Percentiles rank a stretch among this genome's conserved stretches.
Evolutionary conservation across 306 rosid genomes (phyloP).

Genomic region (Trichosanthes cucumerina): DNA sequence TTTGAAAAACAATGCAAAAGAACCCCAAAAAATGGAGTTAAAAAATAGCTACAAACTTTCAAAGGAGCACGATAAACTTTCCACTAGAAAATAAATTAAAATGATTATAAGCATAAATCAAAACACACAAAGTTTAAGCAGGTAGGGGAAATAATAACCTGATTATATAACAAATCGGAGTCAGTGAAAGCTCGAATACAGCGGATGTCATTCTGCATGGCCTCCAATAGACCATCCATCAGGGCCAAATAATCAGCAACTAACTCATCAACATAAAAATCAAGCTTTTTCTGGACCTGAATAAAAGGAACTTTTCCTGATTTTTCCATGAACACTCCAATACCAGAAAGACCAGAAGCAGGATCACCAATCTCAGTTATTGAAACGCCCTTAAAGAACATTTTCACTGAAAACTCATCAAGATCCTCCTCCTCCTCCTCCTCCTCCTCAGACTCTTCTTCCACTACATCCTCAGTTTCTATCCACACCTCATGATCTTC

Average conservation of each 20-base stretch:
- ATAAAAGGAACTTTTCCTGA: conserved; percentile 32
- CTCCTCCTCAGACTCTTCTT: conserved; percentile 36
- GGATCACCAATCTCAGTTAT: conserved; percentile 51
- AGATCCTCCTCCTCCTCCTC: conserved; percentile 33
- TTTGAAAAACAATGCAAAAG: background rate
- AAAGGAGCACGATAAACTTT: background rate
- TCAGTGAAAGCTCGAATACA: conserved; percentile 68
- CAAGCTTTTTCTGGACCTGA: conserved; percentile 83
- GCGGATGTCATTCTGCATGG: conserved; percentile 37
- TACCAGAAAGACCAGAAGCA: conserved; percentile 66
- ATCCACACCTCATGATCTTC: conserved; percentile 64
- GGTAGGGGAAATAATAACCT: conserved; percentile 30
- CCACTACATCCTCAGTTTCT: conserved; percentile 45
- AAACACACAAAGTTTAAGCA: background rate
- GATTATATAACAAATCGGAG: conserved; percentile 53
- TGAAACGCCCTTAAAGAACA: conserved; percentile 86
- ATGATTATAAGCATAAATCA: background rate
- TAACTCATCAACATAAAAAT: conserved; percentile 63
- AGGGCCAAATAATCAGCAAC: conserved; percentile 80
- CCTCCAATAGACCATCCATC: conserved; percentile 76
- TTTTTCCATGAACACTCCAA: conserved; percentile 87
- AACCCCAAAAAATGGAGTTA: background rate
- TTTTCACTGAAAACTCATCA: conserved; percentile 65
- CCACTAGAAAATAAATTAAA: background rate
- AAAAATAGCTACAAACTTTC: background rate